phyloP scores from a whole-genome alignment of 805 yeast species.

The Kuraishia piskuri region DNA sequence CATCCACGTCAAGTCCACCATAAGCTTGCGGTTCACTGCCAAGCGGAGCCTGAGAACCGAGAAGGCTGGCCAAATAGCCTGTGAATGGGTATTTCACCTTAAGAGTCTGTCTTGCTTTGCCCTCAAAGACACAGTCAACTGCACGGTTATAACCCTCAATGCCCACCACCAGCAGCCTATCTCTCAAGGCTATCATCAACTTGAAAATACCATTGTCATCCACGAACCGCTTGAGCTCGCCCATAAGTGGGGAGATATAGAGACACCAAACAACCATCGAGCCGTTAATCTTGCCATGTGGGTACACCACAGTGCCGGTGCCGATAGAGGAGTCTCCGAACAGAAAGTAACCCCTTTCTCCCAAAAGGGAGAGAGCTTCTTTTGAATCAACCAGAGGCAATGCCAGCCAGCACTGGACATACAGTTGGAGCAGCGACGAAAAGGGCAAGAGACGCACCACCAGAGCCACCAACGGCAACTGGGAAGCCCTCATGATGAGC shows the following conservation, averaged over 20 bases:
- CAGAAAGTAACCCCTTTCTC: neutral
- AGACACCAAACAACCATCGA: constrained; percentile 29
- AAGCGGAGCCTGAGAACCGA: too few relatives aligned
- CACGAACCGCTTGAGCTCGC: constrained; percentile 13
- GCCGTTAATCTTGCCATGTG: constrained; percentile 18
- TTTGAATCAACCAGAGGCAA: constrained; percentile 25
- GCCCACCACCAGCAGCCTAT: neutral
- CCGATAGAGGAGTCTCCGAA: neutral
- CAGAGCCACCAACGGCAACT: constrained; percentile 20
- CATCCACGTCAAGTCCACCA: neutral
- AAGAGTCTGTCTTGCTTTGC: neutral
- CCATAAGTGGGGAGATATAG: constrained; percentile 29
- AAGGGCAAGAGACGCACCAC: constrained; percentile 48
- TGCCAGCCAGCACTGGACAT: constrained; percentile 52
- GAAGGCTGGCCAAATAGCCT: neutral
- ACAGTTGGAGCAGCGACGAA: constrained; percentile 36
- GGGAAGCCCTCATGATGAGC: constrained; percentile 16
- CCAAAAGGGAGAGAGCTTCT: neutral
- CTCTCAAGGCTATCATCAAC: constrained; percentile 3
- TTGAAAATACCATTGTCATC: constrained; percentile 6
- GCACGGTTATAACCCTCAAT: neutral
- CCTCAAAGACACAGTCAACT: neutral
- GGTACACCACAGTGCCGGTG: neutral
- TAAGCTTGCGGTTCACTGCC: too few relatives aligned
- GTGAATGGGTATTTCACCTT: neutral